Evolutionary conservation across 148 eudicot species (phyloP).

Genomic region (Pharnaceum exiguum): DNA sequence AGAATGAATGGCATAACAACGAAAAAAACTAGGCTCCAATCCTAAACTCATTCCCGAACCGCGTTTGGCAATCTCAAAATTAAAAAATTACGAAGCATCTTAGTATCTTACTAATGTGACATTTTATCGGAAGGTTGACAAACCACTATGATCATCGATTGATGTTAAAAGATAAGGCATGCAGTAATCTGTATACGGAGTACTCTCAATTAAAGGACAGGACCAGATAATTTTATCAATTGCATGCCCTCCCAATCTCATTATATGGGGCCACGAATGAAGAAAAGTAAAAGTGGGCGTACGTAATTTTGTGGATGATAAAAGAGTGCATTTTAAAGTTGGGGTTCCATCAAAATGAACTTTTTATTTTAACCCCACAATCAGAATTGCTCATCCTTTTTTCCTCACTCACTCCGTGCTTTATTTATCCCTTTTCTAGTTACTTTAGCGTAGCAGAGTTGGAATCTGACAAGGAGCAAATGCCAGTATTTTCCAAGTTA

Average conservation of each 20-base stretch:
- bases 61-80: no score
- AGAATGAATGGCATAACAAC: no score
- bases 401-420: conserved; percentile 9
- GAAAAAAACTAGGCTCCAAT: no score
- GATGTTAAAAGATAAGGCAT: no score
- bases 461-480: conserved; percentile 9
- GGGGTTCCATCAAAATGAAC: conserved; percentile 23
- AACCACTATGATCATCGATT: no score
- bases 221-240: background rate
- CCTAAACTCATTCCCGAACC: no score
- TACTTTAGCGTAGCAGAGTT: background rate
- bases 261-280: conserved; percentile 1
- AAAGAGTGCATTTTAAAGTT: background rate
- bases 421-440: conserved; percentile 1
- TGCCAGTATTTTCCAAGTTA: no score
- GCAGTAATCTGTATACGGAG: no score
- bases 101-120: no score
- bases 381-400: conserved; percentile 13
- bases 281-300: background rate
- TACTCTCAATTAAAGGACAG: background rate
- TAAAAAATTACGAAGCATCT: no score
- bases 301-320: conserved; percentile 9
- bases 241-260: background rate
- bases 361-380: conserved; percentile 22
- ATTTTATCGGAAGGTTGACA: no score